Evolutionary conservation across 2,329 filamentous ascomycete genomes (phyloP), one percentile per base, ranked within the genome.

Genomic region (Colletotrichum euphorbiae): DNA sequence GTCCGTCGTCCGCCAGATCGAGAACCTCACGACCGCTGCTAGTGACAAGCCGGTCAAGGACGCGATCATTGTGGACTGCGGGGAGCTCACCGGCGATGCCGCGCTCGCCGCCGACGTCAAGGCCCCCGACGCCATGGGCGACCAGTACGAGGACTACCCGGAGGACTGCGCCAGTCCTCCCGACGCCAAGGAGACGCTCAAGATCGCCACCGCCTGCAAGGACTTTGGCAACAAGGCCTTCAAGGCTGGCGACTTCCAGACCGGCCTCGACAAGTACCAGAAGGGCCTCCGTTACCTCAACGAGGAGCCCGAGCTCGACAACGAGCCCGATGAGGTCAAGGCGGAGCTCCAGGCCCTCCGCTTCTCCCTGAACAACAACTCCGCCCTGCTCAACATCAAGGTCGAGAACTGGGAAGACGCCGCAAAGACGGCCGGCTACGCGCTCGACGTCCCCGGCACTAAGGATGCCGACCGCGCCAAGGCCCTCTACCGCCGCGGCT

Each of bases 61-160:
- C 62, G 91, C 90, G 66, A 85, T 89, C 61, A 94, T 98, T 75
- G 78, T 79, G 77, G 90, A 97, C 84, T 98, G 94, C 78, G 96
- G 96, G 71, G 90, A 98, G 84, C 89, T 98, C 61, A 86, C 85
- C 0, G 92, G 89, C 21, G 87, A 90, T 11, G 91, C 89, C 48
- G 91, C 92, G 72, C 84, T 89, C 21, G 82, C 87, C 63, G 89
- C 89, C 71, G 88, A 88, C 60, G 86, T 89, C 74, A 93, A 92
- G 81, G 80, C 84, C 40, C 86, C 93, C 64, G 95, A 98, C 77
- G 84, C 88, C 60, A 93, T 92, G 13, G 96, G 96, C 71, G 96
- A 99, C 82, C 87, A 90, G 6, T 98, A 97, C 81, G 95, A 98
- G 82, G 96, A 98, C 78, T 98, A 92, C 81, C 96, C 96, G 38